These are phyloP conservation scores for Juncus effusus DNA, from an alignment of 176 grass and related monocot genomes.

Conservation along the genomic window DNA sequence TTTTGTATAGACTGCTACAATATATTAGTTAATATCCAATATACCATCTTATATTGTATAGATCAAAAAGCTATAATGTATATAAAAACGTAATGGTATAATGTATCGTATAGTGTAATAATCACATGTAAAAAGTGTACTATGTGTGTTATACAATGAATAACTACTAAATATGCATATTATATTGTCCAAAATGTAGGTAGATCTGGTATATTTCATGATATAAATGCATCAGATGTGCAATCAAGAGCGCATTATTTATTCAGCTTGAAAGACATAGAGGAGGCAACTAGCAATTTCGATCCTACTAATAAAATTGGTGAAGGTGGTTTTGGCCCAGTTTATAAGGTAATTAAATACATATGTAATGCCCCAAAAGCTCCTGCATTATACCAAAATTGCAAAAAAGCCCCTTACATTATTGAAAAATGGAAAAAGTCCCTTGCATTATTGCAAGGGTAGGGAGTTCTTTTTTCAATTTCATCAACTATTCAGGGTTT, in stretches of 20 bases:
- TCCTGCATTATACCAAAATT: too few species aligned
- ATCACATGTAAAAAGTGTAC: neutral
- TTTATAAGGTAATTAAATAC: constrained; percentile 60
- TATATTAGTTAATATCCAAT: neutral
- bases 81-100: neutral
- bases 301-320: constrained; percentile 76
- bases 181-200: constrained; percentile 5
- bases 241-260: constrained; percentile 61
- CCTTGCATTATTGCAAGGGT: too few species aligned
- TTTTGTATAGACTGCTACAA: constrained; percentile 2
- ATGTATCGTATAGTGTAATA: too few species aligned
- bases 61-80: neutral
- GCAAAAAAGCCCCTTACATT: too few species aligned
- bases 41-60: too few species aligned
- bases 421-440: too few species aligned
- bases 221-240: constrained; percentile 39
- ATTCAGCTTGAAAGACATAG: constrained; percentile 68
- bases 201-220: constrained; percentile 30
- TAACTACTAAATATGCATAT: constrained; percentile 4
- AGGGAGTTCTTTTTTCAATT: too few species aligned
- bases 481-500: too few species aligned
- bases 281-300: constrained; percentile 61
- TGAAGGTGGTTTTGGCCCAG: constrained; percentile 75
- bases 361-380: neutral
- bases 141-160: neutral